Base-by-base conservation (phyloP, 73 alveolate species). In the Paramecium pentaurelia region DNA sequence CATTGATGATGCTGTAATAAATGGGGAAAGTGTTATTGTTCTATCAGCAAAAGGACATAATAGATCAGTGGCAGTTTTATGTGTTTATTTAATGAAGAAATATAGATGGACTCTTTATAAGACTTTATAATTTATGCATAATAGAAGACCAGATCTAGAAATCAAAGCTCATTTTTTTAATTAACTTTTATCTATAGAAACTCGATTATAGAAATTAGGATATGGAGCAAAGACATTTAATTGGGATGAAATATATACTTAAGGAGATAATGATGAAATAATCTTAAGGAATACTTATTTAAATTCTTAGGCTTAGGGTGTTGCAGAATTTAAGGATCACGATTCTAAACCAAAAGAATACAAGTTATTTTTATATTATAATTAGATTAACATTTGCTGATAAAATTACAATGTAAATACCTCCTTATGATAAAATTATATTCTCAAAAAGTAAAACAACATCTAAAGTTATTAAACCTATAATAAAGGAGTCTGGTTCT, bases 71-170 rank as follows among this genome's bases (percentile, higher is more conserved):
- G 88, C 92, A n/a, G 95, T 93, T n/a, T 77, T 93, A 8, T 86
- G 92, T 40, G 94, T 68, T 30, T 93, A 93, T 64, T 91, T 93
- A 38, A 93, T 93, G 96, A 85, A 95, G 84, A 95, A 95, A 60
- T 85, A 92, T 45, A 85, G 92, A 77, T 95, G 98, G 98, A 86
- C 96, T 45, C 93, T 95, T 30, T 91, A 94, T 58, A 95, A 95
- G 64, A 95, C 98, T 1, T 77, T 95, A 8, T 94, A 95, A 77
- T 95, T 86, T 59, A 64, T 95, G 84, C 94, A 95, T 75, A 60
- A 93, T 7, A 60, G 98, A 47, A 58, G 98, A 60, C 97, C 95
- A 25, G 98, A 95, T 77, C 93, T 95, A 14, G 98, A 95, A 64
- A 95, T 95, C 1, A 94, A 96, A 71, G 97, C 97, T n/a, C 71